Conservation (phyloP, 2,329 filamentous ascomycete genomes). For the Aureobasidium vineae region DNA sequence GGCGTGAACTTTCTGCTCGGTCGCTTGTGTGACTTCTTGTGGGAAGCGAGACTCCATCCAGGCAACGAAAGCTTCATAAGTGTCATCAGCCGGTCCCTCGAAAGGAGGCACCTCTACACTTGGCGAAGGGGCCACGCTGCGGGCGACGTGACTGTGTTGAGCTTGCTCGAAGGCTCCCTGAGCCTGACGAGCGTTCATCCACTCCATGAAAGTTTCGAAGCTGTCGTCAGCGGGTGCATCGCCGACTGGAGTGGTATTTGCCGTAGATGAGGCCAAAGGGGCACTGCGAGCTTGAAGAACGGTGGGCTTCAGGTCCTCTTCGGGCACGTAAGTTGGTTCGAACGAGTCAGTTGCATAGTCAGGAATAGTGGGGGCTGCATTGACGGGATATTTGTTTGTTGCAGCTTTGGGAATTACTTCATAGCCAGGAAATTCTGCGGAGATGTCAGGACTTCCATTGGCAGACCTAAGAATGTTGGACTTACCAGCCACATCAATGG, state of each 20-base stretch:
- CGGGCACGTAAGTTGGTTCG: slow-evolving; percentile 15
- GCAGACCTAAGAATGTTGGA: neutral
- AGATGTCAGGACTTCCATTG: neutral
- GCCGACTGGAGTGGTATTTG: neutral
- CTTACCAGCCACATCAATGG: slow-evolving; percentile 3
- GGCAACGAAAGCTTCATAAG: neutral
- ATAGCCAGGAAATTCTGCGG: neutral
- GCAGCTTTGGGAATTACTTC: neutral
- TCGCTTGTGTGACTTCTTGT: neutral
- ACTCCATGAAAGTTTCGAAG: neutral
- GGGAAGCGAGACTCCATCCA: neutral
- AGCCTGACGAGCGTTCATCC: neutral
- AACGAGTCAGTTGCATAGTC: neutral
- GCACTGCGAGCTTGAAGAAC: neutral
- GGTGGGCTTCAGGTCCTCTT: neutral
- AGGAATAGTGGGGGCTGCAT: neutral
- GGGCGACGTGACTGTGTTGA: neutral
- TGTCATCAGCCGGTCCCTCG: neutral
- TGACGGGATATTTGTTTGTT: neutral
- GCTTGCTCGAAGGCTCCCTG: neutral
- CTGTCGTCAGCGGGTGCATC: neutral
- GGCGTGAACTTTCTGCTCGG: neutral
- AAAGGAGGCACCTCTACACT: neutral
- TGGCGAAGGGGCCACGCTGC: neutral
- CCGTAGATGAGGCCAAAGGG: neutral